phyloP scores from a whole-genome alignment of 2,329 filamentous ascomycete species.

The Verticillium dahliae region DNA sequence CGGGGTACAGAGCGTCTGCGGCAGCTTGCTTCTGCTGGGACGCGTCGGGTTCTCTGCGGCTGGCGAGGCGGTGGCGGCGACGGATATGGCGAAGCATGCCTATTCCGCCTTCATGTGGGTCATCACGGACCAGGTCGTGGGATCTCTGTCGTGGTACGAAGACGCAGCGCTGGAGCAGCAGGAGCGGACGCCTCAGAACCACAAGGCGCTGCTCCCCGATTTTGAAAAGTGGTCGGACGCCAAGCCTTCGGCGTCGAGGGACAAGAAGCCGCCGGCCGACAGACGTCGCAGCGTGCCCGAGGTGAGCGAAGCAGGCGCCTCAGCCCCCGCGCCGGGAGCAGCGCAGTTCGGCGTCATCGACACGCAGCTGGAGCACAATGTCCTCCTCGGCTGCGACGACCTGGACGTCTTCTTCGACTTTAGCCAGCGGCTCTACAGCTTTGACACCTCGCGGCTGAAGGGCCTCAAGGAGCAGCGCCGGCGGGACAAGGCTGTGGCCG shows the following conservation, averaged over 20 bases:
- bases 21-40: neutral
- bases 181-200: neutral
- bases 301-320: neutral
- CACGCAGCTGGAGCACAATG: conserved; percentile 1
- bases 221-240: neutral
- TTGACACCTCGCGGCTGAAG: neutral
- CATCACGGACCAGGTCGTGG: conserved; percentile 3
- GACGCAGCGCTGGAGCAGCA: neutral
- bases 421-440: neutral
- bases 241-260: neutral
- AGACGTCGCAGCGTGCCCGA: neutral
- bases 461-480: neutral
- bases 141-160: conserved; percentile 2
- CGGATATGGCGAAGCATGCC: conserved; percentile 2
- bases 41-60: neutral
- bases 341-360: conserved; percentile 4
- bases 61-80: neutral
- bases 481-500: conserved; percentile 3
- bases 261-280: neutral
- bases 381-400: conserved; percentile 1
- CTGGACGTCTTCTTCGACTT: conserved; percentile 5
- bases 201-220: neutral
- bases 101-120: conserved; percentile 5
- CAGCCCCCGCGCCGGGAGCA: neutral
- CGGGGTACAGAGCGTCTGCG: neutral